These are phyloP conservation scores for Hyaloscypha finlandica DNA, from an alignment of 495 filamentous ascomycete species.

Conservation along the genomic window DNA sequence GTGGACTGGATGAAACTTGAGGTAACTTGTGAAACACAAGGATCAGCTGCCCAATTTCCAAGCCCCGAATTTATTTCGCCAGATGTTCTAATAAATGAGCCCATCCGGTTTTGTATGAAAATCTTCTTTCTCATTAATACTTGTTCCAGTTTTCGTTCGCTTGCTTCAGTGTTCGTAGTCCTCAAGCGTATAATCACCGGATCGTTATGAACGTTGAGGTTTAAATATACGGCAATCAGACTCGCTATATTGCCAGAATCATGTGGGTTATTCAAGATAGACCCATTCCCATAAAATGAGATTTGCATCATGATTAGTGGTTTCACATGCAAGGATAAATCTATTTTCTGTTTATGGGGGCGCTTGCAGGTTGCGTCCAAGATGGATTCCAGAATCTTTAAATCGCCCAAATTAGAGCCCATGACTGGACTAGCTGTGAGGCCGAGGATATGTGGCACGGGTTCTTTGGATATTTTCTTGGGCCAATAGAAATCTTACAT, in stretches of 20 bases:
- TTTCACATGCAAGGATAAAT: constrained; percentile 67
- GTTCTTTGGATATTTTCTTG: constrained; percentile 34
- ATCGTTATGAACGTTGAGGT: constrained; percentile 61
- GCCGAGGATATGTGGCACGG: constrained; percentile 77
- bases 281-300: constrained; percentile 32
- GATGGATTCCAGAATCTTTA: constrained; percentile 38
- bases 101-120: constrained; percentile 10
- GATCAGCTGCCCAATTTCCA: neutral
- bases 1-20: constrained; percentile 7
- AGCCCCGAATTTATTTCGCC: neutral
- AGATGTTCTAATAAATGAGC: neutral
- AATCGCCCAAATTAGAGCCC: constrained; percentile 47
- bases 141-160: constrained; percentile 48
- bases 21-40: constrained; percentile 9
- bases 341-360: constrained; percentile 67
- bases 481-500: constrained; percentile 73
- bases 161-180: constrained; percentile 50
- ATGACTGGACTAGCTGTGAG: constrained; percentile 83
- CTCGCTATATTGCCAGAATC: constrained; percentile 47
- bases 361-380: constrained; percentile 43
- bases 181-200: constrained; percentile 56
- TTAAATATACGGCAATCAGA: constrained; percentile 37
- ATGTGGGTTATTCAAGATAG: constrained; percentile 45
- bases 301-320: constrained; percentile 58
- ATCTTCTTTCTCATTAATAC: constrained; percentile 35